Base-by-base conservation (phyloP, 176 grass and related monocot genomes). In the Carex littledalei region DNA sequence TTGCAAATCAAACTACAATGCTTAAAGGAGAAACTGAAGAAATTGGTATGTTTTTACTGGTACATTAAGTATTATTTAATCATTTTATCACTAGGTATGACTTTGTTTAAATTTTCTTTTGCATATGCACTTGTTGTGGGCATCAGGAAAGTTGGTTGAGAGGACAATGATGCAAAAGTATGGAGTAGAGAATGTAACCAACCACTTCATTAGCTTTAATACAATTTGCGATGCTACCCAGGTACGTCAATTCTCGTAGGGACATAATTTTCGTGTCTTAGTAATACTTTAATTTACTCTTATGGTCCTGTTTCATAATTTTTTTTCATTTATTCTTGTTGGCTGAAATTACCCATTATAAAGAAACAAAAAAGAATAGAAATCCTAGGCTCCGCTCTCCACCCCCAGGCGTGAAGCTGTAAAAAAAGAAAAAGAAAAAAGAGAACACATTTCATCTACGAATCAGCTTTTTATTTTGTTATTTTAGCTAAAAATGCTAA, bases 1-100 rank as follows among this genome's bases (percentile, higher is more conserved):
- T 99, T 89, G 97, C 97, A 74, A 99, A 99, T 94, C 97, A 99
- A 86, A 99, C 97, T 89, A 99, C 97, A 73, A 99, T 99, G 97
- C 90, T 99, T 64, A 99, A 99, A 91, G 93, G 96, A 80, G 96
- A 99, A 90, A 99, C 96, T 82, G 96, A 99, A 87, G 93, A 99
- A 62, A 99, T 99, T 55, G 96, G 93, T 95, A 59, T 7, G 83
- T 92, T 54, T 37, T 72, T 62, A 13, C 45, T 39, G 79, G 29
- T 31, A 78, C 18, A 45, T 16, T 17, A 4, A 35, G 15, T 78
- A 57, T 15, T 78, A 32, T 78, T 32, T 55, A 57, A 17, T 57
- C 22, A 63, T 58, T 68, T 54, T 86, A 63, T 49, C 58, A 41
- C 20, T 63, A 67, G 21, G 4, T 83, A 31, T 15, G 6, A 66